Base-by-base conservation (phyloP, 2,329 filamentous ascomycete genomes). In the Alternaria longipes region DNA sequence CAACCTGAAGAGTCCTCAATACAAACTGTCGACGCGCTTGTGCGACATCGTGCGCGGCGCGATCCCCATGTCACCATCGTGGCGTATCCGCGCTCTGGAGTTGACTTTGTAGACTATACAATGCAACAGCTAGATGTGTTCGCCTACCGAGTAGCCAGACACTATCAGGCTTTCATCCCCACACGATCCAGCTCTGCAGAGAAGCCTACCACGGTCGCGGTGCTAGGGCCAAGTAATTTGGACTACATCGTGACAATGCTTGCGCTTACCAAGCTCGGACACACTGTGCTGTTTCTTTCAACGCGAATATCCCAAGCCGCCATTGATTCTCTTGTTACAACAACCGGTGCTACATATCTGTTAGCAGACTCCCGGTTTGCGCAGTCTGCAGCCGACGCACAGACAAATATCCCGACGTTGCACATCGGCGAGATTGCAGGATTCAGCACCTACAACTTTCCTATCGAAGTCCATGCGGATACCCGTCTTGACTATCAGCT, bases 161-260 rank as follows among this genome's bases (percentile, higher is more conserved):
- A 73, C 51, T 70, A 71, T 42, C 59, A 72, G 45, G 32, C 57
- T 50, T 65, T 65, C 46, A 69, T 74, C 18, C 67, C 68, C 16
- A 59, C 66, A 26, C 56, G 67, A 50, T 46, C 24, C 9, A 62
- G 62, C 36, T 67, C 69, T 8, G 42, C 54, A 28, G 46, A 50
- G 16, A 65, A 60, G 32, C 70, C 69, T 12, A 67, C 66, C 4
- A 70, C 68, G 3, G 79, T 87, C n/a, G 84, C 82, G 0, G 64
- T 88, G 3, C 75, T 88, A 2, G 85, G 84, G 0, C 80, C 81
- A 0, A 86, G 85, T 3, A 84, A 85, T 62, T 79, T 88, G 14
- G 84, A 86, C 56, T 87, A 86, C 66, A 75, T 87, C 9, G 74
- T 88, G 26, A 83, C 84, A 5, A 79, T 85, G 58, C 81, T 88